Percentiles rank a stretch among this genome's conserved stretches.
These are phyloP conservation scores for Silybum marianum DNA, from an alignment of 129 eudicot genomes.

Conservation along the genomic window DNA sequence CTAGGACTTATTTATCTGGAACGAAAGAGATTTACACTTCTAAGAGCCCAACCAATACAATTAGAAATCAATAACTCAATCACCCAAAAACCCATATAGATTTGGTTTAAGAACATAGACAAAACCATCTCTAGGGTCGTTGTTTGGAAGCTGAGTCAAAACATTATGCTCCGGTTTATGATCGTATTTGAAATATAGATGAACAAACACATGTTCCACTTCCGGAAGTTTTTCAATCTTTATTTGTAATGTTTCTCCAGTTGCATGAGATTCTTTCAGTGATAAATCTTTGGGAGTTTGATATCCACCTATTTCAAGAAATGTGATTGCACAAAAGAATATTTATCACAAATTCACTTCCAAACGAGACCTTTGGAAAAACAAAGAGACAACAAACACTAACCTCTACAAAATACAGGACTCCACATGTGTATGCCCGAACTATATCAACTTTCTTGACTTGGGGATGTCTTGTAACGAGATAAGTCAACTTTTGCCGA, in stretches of 20 bases:
- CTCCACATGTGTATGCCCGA: constrained; percentile 92
- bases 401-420: constrained; percentile 83
- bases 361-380: background rate
- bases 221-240: constrained; percentile 78
- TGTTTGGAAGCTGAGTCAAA: constrained; percentile 71
- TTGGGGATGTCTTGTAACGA: constrained; percentile 78
- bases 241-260: constrained; percentile 75
- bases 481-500: constrained; percentile 88
- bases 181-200: constrained; percentile 76
- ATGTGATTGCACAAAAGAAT: background rate
- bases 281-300: constrained; percentile 83
- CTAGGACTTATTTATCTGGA: background rate
- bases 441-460: constrained; percentile 88
- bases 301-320: constrained; percentile 68
- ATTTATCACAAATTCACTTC: background rate
- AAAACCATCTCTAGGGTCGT: constrained; percentile 51
- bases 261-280: constrained; percentile 78
- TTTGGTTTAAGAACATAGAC: background rate
- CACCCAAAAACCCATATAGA: background rate
- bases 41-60: background rate
- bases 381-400: constrained; percentile 15
- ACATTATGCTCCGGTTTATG: constrained; percentile 93
- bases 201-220: constrained; percentile 92
- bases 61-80: background rate
- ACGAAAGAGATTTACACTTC: constrained; percentile 3